phyloP scores from a whole-genome alignment of 225 moss, liverwort and hornwort genomes.

The Neckera pumila region DNA sequence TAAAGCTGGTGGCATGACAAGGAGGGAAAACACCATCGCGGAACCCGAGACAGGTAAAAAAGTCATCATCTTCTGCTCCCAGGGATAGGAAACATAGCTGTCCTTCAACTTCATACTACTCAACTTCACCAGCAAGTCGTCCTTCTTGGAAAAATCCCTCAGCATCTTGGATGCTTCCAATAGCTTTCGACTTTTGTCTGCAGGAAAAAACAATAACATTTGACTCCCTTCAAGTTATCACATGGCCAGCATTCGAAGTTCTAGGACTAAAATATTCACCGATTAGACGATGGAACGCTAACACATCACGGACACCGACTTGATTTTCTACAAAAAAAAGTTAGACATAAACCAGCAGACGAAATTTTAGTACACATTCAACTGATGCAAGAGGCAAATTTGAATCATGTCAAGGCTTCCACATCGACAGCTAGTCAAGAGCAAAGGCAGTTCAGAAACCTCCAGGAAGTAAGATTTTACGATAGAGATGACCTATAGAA shows the following conservation, averaged over 20 bases:
- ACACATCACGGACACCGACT: neutral
- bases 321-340: neutral
- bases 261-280: neutral
- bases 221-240: neutral
- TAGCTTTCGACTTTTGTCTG: constrained; percentile 48
- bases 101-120: constrained; percentile 49
- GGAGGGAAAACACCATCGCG: constrained; percentile 53
- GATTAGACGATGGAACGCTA: neutral
- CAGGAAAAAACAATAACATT: neutral
- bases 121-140: constrained; percentile 37
- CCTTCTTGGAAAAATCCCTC: constrained; percentile 38
- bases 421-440: neutral
- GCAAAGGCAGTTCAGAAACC: neutral
- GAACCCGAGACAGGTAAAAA: constrained; percentile 52
- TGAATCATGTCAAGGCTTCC: neutral
- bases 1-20: constrained; percentile 49
- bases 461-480: neutral
- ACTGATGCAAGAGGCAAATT: neutral
- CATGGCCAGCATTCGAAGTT: neutral
- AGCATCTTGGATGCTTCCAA: constrained; percentile 41
- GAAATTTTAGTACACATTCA: neutral
- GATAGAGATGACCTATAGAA: neutral
- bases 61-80: constrained; percentile 51
- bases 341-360: neutral
- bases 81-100: constrained; percentile 49